Evolutionary conservation across 2,329 filamentous ascomycete species (phyloP), one percentile per base, ranked within the genome.

Genomic region (Sporothrix schenckii): DNA sequence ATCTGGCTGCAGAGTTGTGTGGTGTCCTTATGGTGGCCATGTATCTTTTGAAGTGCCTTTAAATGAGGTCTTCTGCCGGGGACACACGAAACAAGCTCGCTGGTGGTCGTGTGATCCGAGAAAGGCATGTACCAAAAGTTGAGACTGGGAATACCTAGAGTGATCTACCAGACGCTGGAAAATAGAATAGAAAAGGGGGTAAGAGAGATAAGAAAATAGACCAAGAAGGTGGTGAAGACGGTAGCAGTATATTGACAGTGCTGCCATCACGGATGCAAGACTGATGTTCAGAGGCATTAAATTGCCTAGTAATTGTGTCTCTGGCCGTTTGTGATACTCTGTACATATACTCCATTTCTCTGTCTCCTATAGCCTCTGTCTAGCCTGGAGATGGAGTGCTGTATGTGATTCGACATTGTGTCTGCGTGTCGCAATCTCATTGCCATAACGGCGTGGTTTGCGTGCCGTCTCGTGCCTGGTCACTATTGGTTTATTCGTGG

Each of bases 51-150:
- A 7, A 34, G 34, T 34, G 34, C 7, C 7, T 34, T 34, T 34
- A 34, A 27, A n/a, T 30, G 39, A 19, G 19, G 16, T 24, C 39
- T 60, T 24, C 24, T 39, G 39, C 50, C 24, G 13, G 21, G 58
- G 21, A 63, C 44, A 63, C 58, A 63, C 34, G 34, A 49, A 14
- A 19, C 19, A 63, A 47, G 58, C 13, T 63, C 44, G 58, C 41
- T 39, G 39, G 58, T 44, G 39, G 58, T 63, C 4, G 34, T 34
- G 34, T 34, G 39, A 16, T 21, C 24, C 47, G n/a, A 34, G 30
- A 34, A 34, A 6, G 34, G 34, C 34, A 34, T 34, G 34, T 34
- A 34, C 34, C 34, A 34, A 34, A 34, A 34, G 34, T 34, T 34
- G 34, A 34, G 34, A 34, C 1, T 34, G 34, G 34, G 7, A 6